Evolutionary conservation across 176 grass and related monocot genomes (phyloP), one percentile per base, ranked within the genome.

Genomic region (Cenchrus purpureus): DNA sequence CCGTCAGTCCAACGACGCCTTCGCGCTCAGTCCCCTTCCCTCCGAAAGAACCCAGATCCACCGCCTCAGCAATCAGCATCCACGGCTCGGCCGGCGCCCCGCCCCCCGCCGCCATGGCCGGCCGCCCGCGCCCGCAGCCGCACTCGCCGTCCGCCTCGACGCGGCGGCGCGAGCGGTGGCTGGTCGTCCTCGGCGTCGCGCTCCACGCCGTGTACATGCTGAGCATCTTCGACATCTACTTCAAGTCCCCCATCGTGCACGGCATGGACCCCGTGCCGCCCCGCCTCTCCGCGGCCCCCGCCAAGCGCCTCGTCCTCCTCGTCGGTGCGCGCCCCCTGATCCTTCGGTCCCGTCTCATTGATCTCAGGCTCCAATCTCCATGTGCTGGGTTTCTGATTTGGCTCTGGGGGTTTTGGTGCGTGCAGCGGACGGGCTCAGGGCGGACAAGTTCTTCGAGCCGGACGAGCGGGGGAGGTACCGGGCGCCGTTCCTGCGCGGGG

Each of bases 141-240:
- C 79, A 48, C 61, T 74, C 86, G 81, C 34, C 83, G 80, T 80
- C 89, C 53, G 62, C 78, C 54, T 69, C 89, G 59, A 86, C 86
- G 80, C 80, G 88, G 90, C 78, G 89, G 82, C 89, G 91, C 51
- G 92, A 95, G 89, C 80, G 83, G 67, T 95, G 95, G 92, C 89
- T 98, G 89, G 95, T 98, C 59, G 87, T 76, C 51, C 84, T 98
- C 60, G 95, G 95, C 46, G 81, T 98, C 67, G 91, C 85, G 3
- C 95, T 98, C 61, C 92, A 98, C 87, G 95, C 95, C 55, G 89
- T 98, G 8, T 98, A 98, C 89, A 98, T 98, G 95, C 89, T 98
- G 13, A 98, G 95, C 85, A 98, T 98, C 60, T 98, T 98, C 87
- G 95, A 98, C 83, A 98, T 95, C 86, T 95, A 98, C 95, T 98